Evolutionary conservation across 2,329 filamentous ascomycete species (phyloP), one percentile per base, ranked within the genome.

Genomic region (Xylariomycetidae sp.): DNA sequence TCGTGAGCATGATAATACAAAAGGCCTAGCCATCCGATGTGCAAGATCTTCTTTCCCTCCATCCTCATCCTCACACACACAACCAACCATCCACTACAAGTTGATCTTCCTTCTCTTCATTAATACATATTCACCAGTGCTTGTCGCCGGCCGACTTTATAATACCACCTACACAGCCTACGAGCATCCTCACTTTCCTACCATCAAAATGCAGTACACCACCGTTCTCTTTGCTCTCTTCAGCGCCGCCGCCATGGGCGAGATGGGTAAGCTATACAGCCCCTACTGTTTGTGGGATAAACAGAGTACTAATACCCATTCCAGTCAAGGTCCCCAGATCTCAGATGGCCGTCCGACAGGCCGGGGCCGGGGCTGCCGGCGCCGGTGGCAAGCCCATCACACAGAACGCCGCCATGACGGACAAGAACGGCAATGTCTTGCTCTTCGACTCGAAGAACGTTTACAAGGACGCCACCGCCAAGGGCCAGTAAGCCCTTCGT

Each of bases 81-180:
- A 29, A 44, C n/a, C n/a, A n/a, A n/a, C n/a, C n/a, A 26, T 37
- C 38, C 38, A 42, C 44, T 39, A 25, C 28, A 34, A 41, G 37
- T 49, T 45, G 35, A 45, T 43, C 42, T 46, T 19, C 43, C 46
- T 53, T 46, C 38, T 39, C 34, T 52, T 47, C 47, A 26, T 18
- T 43, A 43, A 37, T 52, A 51, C 39, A 47, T 49, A 40, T 54
- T 52, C 43, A 47, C 42, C 54, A 50, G 50, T 58, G 53, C 59
- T 61, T 53, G 68, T 72, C 69, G 69, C 69, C 65, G 69, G 68
- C 53, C 69, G 68, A 72, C 68, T n/a, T n/a, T n/a, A 50, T 56
- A 56, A 56, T 54, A 57, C 49, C 36, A 38, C 48, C 53, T 46
- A 40, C 54, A 44, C 33, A 45, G 39, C 45, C 40, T 49, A 35